phyloP scores from a whole-genome alignment of 805 yeast genomes.

The Metschnikowia chrysomelidarum region DNA sequence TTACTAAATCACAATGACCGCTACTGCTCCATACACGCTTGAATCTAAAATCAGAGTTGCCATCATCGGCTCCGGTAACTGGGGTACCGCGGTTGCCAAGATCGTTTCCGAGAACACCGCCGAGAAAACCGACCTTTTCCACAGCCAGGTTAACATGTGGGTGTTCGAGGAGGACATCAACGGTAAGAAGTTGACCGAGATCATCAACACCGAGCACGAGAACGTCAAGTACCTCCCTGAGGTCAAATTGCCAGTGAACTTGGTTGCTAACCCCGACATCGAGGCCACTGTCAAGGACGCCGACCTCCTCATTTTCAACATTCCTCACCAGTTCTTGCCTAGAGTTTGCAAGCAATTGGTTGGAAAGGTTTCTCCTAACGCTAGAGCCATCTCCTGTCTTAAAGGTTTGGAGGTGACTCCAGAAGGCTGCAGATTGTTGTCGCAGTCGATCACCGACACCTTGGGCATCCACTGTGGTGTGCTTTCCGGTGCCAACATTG shows the following conservation, averaged over 20 bases:
- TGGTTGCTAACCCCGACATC: conserved; percentile 40
- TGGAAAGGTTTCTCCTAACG: conserved; percentile 37
- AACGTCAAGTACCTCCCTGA: conserved; percentile 46
- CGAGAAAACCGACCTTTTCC: conserved; percentile 38
- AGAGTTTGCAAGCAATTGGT: conserved; percentile 37
- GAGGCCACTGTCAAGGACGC: conserved; percentile 39
- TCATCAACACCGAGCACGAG: conserved; percentile 43
- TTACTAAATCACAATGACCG: conserved; percentile 11
- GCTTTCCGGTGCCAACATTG: conserved; percentile 48
- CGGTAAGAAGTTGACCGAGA: conserved; percentile 42
- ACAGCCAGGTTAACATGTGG: conserved; percentile 44
- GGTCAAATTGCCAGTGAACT: conserved; percentile 40
- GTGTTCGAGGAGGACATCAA: conserved; percentile 42
- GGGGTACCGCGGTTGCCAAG: conserved; percentile 50
- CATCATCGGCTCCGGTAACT: conserved; percentile 46
- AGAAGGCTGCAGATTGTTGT: conserved; percentile 43
- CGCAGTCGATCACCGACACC: conserved; percentile 42
- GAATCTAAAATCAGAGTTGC: conserved; percentile 36
- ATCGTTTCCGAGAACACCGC: conserved; percentile 43
- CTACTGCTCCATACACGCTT: conserved; percentile 32
- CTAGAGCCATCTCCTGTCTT: conserved; percentile 45
- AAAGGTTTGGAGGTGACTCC: conserved; percentile 46
- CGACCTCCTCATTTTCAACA: conserved; percentile 43
- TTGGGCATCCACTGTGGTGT: conserved; percentile 46
- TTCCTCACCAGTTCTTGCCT: conserved; percentile 46